Base-by-base conservation (phyloP, 805 yeast genomes). In the Yarrowia alimentaria region DNA sequence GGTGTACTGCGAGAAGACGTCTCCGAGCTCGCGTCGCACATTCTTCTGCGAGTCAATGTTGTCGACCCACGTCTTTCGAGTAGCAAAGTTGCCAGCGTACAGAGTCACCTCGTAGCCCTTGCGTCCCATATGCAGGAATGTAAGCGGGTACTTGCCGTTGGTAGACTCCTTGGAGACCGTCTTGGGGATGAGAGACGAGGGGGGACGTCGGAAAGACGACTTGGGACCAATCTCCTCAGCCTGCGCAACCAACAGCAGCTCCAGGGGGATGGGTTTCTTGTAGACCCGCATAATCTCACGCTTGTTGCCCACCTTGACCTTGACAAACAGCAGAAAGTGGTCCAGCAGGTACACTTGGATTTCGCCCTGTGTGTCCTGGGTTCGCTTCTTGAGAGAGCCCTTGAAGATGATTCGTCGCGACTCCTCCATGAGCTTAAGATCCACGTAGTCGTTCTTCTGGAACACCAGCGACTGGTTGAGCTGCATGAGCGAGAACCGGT, bases 201-300 rank as follows among this genome's bases (percentile, higher is more conserved):
- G 59, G 12, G 61, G 56, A 4, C 62, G 26, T 32, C 61, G 53
- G 51, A 54, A 54, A 1, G 66, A 57, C 4, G 68, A 56, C 58
- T 71, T 75, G 56, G 83, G 67, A 1, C 81, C 74, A 11, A 93
- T 89, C 54, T 88, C 96, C 61, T 85, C 94, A 3, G 84, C 80
- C 49, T 90, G 78, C 25, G 91, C 79, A 8, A 57, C 50, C 10
- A 62, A 54, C 21, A 66, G 56, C 32, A 66, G 51, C 47, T 64
- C 68, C 32, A 66, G 56, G 2, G 69, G 70, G 34, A 66, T 64
- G 5, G 69, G 69, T 62, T 90, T 77, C 61, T 91, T 93, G 65
- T 84, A 86, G 11, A 91, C 98, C 60, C 89, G 84, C 60, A 85
- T 84, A 55, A 86, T 94, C 61, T 91, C 97, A 61, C 95, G 78